These are phyloP conservation scores for Boletus reticuloceps DNA, from an alignment of 768 basidiomycete species.

Conservation along the genomic window DNA sequence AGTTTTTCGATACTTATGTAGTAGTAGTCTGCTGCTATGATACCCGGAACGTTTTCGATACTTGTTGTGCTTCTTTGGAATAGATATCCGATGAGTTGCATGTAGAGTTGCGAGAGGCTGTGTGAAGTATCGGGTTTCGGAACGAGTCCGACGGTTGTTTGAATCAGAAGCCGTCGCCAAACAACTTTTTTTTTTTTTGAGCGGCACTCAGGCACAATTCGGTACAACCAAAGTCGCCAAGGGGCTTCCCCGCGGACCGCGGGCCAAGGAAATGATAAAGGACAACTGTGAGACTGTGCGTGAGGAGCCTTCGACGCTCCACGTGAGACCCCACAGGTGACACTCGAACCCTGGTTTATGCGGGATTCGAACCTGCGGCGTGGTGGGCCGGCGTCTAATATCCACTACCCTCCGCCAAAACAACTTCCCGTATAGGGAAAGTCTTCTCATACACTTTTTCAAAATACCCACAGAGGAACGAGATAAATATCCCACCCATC, in stretches of 20 bases:
- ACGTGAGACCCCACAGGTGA: too few species aligned
- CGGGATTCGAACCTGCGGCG: too few species aligned
- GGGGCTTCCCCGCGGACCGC: too few species aligned
- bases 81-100: neutral
- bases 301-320: too few species aligned
- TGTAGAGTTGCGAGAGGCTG: neutral
- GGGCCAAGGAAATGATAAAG: too few species aligned
- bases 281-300: too few species aligned
- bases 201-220: too few species aligned
- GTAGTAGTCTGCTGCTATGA: constrained; percentile 1
- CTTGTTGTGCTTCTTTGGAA: neutral
- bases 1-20: neutral
- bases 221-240: too few species aligned
- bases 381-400: too few species aligned
- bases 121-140: neutral
- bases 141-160: constrained; percentile 14
- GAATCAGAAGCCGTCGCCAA: constrained; percentile 9
- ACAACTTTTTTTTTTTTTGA: neutral
- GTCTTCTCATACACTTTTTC: constrained; percentile 9
- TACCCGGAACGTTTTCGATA: constrained; percentile 1
- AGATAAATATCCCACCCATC: too few species aligned
- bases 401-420: constrained; percentile 3
- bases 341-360: too few species aligned
- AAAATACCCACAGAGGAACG: too few species aligned
- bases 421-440: constrained; percentile 12